These are phyloP conservation scores for Coemansia sp. DNA, from an alignment of 192 early-diverging fungal species.

Conservation along the genomic window DNA sequence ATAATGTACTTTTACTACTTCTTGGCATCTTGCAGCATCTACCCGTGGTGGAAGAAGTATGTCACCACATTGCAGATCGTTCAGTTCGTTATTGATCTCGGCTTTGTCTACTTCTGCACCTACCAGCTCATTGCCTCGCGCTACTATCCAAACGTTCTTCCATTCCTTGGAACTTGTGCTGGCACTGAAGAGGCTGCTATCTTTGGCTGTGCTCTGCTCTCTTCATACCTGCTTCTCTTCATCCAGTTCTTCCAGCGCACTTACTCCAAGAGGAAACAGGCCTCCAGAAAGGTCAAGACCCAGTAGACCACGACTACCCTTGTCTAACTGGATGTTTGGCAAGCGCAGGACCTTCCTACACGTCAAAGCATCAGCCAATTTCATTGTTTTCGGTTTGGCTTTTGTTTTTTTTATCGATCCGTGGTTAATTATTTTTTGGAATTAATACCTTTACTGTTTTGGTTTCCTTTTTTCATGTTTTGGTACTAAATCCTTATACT, in stretches of 20 bases:
- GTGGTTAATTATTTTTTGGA: background rate
- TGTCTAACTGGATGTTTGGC: constrained; percentile 1
- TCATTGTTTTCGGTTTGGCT: background rate
- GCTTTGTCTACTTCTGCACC: constrained; percentile 82
- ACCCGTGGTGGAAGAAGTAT: constrained; percentile 93
- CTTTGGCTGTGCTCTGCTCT: constrained; percentile 77
- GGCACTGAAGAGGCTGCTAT: constrained; percentile 78
- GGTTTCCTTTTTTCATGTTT: background rate
- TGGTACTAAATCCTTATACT: background rate
- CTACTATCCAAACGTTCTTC: constrained; percentile 60
- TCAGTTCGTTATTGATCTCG: constrained; percentile 87
- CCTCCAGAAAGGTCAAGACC: constrained; percentile 50
- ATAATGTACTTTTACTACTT: constrained; percentile 93
- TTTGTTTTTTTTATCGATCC: background rate
- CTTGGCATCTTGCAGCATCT: constrained; percentile 71
- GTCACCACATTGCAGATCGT: constrained; percentile 87
- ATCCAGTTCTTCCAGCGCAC: constrained; percentile 87
- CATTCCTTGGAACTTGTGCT: constrained; percentile 67
- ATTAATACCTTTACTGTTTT: background rate
- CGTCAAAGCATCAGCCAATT: background rate
- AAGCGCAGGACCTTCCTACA: background rate
- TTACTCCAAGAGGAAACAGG: constrained; percentile 61
- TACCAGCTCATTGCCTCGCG: constrained; percentile 77
- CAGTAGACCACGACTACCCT: constrained; percentile 21
- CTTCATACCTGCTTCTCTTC: constrained; percentile 83